These are phyloP conservation scores for sorghum (Sorghum bicolor) DNA, from an alignment of 176 grass and related monocot genomes.

Conservation along the genomic window Sorghum_bicolor_NCBIv3 NC_012875.2:53134501-53135000, in stretches of 20 bases:
- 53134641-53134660: background rate
- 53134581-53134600: background rate
- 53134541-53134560: constrained; percentile 47
- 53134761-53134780: too few species aligned
- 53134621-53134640: background rate
- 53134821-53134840: too few species aligned
- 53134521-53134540: constrained; percentile 76
- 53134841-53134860: too few species aligned
- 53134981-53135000: constrained; percentile 98
- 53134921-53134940: constrained; percentile 84
- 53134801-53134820: too few species aligned
- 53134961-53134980: constrained; percentile 90
- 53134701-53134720: background rate
- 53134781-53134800: too few species aligned
- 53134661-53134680: background rate
- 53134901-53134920: constrained; percentile 76
- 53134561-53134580: background rate
- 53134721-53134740: background rate
- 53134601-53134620: background rate
- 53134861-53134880: too few species aligned
- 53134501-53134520: constrained; percentile 90
- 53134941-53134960: constrained; percentile 89
- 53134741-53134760: too few species aligned
- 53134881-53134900: constrained; percentile 16
- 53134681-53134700: background rate